phyloP scores from a whole-genome alignment of 1,284 basidiomycete species.

The Kalmanozyma brasiliensis region DNA sequence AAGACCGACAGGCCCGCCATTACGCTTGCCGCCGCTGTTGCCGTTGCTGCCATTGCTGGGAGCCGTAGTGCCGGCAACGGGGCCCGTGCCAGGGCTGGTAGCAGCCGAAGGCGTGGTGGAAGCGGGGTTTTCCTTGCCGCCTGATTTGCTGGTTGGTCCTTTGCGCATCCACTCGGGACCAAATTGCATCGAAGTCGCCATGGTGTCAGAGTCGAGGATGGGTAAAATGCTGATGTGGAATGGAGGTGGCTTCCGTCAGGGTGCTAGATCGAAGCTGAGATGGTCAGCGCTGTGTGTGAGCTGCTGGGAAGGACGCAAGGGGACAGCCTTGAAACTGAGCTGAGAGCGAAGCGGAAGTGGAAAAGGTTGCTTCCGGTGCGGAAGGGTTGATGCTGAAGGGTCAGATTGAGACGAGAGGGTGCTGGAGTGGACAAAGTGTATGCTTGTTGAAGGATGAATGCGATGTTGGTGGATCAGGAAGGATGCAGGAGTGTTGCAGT shows the following conservation, averaged over 20 bases:
- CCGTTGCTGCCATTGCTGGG: slow-evolving; percentile 11
- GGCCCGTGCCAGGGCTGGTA: slow-evolving; percentile 30
- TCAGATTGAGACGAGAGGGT: not conserved
- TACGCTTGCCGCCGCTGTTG: slow-evolving; percentile 25
- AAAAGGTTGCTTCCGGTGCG: not conserved
- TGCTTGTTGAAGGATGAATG: too few relatives aligned
- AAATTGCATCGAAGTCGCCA: slow-evolving; percentile 64
- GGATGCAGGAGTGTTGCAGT: too few relatives aligned
- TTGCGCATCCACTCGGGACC: slow-evolving; percentile 67
- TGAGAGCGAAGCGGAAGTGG: too few relatives aligned
- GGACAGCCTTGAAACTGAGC: too few relatives aligned
- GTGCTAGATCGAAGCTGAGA: too few relatives aligned
- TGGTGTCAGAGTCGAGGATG: slow-evolving; percentile 16
- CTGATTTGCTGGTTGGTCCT: slow-evolving; percentile 50
- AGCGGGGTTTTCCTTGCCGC: slow-evolving; percentile 28
- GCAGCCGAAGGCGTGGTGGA: slow-evolving; percentile 19
- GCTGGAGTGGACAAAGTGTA: too few relatives aligned
- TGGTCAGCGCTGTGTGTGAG: too few relatives aligned
- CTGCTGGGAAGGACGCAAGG: too few relatives aligned
- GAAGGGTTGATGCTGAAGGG: too few relatives aligned
- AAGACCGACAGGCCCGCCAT: slow-evolving; percentile 35
- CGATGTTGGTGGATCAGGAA: too few relatives aligned
- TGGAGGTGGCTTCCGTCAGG: too few relatives aligned
- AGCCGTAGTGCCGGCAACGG: slow-evolving; percentile 17
- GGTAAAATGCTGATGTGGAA: not conserved